Evolutionary conservation across 2,329 filamentous ascomycete genomes (phyloP).

Genomic region (Paecilomyces variotii): DNA sequence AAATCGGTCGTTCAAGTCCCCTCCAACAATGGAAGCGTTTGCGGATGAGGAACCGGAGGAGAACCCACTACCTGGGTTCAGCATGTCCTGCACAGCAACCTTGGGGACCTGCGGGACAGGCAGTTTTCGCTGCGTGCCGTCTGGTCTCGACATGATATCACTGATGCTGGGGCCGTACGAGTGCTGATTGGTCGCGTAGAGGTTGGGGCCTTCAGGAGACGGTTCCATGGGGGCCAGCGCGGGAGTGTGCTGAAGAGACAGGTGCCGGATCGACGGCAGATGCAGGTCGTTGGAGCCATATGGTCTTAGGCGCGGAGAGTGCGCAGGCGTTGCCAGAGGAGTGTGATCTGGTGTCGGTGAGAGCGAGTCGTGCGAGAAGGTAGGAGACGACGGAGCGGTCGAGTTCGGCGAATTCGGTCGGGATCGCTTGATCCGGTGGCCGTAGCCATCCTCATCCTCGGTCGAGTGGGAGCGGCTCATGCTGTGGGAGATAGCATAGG

Average conservation of each 20-base stretch:
- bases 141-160: conserved; percentile 85
- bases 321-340: conserved; percentile 92
- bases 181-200: conserved; percentile 48
- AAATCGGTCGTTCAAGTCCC: conserved; percentile 55
- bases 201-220: conserved; percentile 51
- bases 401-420: conserved; percentile 90
- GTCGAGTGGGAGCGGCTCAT: conserved; percentile 87
- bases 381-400: conserved; percentile 90
- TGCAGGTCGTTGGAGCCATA: conserved; percentile 65
- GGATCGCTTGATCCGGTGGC: conserved; percentile 73
- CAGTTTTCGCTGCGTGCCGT: conserved; percentile 81
- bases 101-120: conserved; percentile 84
- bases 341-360: conserved; percentile 96
- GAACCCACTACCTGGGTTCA: conserved; percentile 60
- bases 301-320: conserved; percentile 83
- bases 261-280: conserved; percentile 73
- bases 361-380: conserved; percentile 89
- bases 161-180: conserved; percentile 70
- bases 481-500: conserved; percentile 67
- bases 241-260: conserved; percentile 59
- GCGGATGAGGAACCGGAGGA: conserved; percentile 70
- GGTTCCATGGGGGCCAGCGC: conserved; percentile 66
- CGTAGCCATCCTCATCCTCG: conserved; percentile 67
- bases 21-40: conserved; percentile 67
- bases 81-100: conserved; percentile 76